Base-by-base conservation (phyloP, 495 filamentous ascomycete genomes). In the Xylaria bambusicola region DNA sequence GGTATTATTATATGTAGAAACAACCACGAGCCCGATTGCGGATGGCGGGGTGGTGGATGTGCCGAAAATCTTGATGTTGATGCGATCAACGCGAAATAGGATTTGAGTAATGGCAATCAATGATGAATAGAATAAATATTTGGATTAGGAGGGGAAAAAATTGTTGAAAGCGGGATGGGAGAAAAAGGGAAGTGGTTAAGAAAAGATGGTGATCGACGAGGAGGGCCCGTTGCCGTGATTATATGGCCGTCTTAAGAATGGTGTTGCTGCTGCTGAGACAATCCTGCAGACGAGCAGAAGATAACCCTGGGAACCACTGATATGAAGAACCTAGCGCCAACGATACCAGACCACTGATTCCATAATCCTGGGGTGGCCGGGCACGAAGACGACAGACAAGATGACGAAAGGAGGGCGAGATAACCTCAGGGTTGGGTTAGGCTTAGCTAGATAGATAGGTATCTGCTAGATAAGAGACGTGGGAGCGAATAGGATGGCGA, bases 201-300 rank as follows among this genome's bases (percentile, higher is more conserved):
- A 52, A 59, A 46, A 52, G 20, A 41, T 24, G 48, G 18, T 59
- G 56, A 45, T 52, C 47, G 36, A 41, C 56, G 46, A 38, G 41
- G 42, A 48, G 53, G 53, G 44, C 38, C 53, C 53, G 53, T 56
- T 56, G 53, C 42, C 33, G 53, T 56, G 53, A 42, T 56, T 56
- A 56, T 56, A 56, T 56, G 53, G 53, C 44, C 23, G 53, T 50
- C 47, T 59, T 41, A 18, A 51, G 35, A 24, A 59, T 59, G 49
- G 36, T 54, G 36, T 26, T 15, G 38, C 49, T 38, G 46, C 35
- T 41, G 36, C 41, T 50, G 49, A 59, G 49, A 51, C 46, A 47
- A 59, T 51, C 45, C 46, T 27, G 49, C 56, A 42, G 45, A 45
- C 29, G 56, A 45, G 46, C 56, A 59, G 56, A 33, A 50, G 46